Base-by-base conservation (phyloP, 345 rosid genomes). In the Eucalyptus sp. region DNA sequence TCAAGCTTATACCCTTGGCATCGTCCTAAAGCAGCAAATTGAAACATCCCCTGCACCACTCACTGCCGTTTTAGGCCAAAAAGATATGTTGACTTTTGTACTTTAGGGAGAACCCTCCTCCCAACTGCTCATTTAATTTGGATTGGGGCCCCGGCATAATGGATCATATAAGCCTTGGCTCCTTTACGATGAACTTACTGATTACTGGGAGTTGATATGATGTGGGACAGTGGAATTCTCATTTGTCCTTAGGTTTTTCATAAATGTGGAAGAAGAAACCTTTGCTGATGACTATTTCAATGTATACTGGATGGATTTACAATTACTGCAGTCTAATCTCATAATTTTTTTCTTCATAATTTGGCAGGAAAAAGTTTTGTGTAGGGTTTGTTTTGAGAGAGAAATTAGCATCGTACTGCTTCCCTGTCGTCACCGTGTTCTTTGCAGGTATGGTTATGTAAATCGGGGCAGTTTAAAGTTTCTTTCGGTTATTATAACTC, bases 381-480 rank as follows among this genome's bases (percentile, higher is more conserved):
- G 99, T 90, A 95, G 98, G 92, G 94, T 98, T 87, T 98, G 99
- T 92, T 98, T 97, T 56, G 99, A 96, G 94, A 91, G 96, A 90
- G 99, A 97, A 88, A 98, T 98, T 86, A 94, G 96, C 51, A 92
- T 98, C 18, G 99, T 98, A 86, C 91, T 97, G 85, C 99, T 98
- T 90, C 99, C 99, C 3, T 98, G 99, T 88, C 94, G 98, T 90
- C 99, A 98, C 91, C 99, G 94, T 58, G 94, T 95, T 44, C 97
- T 97, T 90, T 98, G 99, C 96, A 94, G 99, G 99, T 97, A 95
- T 18, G 56, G 20, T 66, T 86, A 80, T 50, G 46, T 76, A 76
- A 76, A 10, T 29, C n/a, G 12, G 16, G 20, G 51, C 80, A 43
- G 43, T 76, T 10, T 87, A 68, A 85, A 71, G 50, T 60, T 62